Percentiles rank a stretch among this genome's conserved stretches.
Evolutionary conservation across 176 grass and related monocot species (phyloP).

Genomic region (Phoenix roebelenii): DNA sequence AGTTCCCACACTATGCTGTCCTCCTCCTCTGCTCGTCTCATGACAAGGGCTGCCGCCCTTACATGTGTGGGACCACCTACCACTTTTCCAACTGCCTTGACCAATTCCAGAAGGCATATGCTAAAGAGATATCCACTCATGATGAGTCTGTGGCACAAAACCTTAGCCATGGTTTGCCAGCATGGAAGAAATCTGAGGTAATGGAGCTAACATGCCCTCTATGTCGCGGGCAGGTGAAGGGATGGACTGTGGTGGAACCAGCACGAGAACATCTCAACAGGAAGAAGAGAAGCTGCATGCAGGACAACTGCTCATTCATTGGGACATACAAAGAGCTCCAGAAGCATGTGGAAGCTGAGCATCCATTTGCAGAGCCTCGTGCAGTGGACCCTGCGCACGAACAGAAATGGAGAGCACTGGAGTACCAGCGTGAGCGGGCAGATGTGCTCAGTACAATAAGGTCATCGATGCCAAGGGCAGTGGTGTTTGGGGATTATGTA

Average conservation of each 20-base stretch:
- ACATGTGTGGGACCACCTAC: constrained; percentile 90
- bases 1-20: constrained; percentile 88
- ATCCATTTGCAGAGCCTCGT: constrained; percentile 66
- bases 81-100: constrained; percentile 91
- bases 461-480: constrained; percentile 63
- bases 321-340: constrained; percentile 86
- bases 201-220: constrained; percentile 74
- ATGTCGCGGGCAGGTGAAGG: constrained; percentile 93
- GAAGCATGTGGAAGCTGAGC: constrained; percentile 76
- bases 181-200: constrained; percentile 40
- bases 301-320: constrained; percentile 74
- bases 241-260: constrained; percentile 85
- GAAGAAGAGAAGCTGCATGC: constrained; percentile 87
- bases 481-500: constrained; percentile 85
- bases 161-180: constrained; percentile 16
- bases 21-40: constrained; percentile 97
- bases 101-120: constrained; percentile 90
- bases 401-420: constrained; percentile 82
- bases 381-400: constrained; percentile 72
- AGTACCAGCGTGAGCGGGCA: constrained; percentile 80
- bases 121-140: constrained; percentile 44
- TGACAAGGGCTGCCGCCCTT: constrained; percentile 90
- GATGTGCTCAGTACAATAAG: constrained; percentile 88
- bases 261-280: constrained; percentile 77
- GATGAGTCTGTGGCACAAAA: constrained; percentile 27